Evolutionary conservation across 2,329 filamentous ascomycete species (phyloP).

Genomic region (Eurotiales sp.): DNA sequence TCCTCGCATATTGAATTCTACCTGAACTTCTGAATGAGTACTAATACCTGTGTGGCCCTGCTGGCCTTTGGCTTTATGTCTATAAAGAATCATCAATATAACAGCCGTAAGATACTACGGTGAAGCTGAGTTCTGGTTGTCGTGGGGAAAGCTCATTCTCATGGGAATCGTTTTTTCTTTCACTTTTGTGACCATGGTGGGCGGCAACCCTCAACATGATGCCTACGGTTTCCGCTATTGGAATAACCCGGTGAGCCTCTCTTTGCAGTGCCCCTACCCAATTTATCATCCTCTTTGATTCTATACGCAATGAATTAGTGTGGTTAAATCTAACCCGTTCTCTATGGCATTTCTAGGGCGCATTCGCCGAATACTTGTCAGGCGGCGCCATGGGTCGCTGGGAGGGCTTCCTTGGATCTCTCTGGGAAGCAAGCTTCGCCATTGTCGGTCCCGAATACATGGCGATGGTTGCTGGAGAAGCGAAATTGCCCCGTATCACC

Average conservation of each 20-base stretch:
- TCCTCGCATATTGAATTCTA: neutral
- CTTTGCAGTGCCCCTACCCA: no score
- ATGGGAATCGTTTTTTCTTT: conserved; percentile 42
- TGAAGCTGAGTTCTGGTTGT: conserved; percentile 61
- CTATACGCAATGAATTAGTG: no score
- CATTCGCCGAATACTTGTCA: conserved; percentile 62
- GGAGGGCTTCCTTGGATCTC: conserved; percentile 58
- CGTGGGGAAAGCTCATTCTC: conserved; percentile 58
- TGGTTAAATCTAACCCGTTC: neutral
- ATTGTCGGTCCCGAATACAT: conserved; percentile 64
- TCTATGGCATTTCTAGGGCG: conserved; percentile 37
- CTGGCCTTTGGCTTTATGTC: conserved; percentile 61
- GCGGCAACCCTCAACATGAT: conserved; percentile 42
- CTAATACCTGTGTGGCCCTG: conserved; percentile 26
- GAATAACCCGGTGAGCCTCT: conserved; percentile 57
- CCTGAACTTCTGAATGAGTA: neutral
- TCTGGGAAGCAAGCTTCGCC: conserved; percentile 65
- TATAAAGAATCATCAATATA: conserved; percentile 58
- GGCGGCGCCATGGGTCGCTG: conserved; percentile 58
- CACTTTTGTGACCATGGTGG: conserved; percentile 17
- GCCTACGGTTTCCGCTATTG: conserved; percentile 61
- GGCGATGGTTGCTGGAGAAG: conserved; percentile 50
- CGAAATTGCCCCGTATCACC: conserved; percentile 62
- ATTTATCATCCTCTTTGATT: no score
- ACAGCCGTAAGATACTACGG: conserved; percentile 57